Base-by-base conservation (phyloP, 1,284 basidiomycete genomes). In the Cryptococcus depauperatus region DNA sequence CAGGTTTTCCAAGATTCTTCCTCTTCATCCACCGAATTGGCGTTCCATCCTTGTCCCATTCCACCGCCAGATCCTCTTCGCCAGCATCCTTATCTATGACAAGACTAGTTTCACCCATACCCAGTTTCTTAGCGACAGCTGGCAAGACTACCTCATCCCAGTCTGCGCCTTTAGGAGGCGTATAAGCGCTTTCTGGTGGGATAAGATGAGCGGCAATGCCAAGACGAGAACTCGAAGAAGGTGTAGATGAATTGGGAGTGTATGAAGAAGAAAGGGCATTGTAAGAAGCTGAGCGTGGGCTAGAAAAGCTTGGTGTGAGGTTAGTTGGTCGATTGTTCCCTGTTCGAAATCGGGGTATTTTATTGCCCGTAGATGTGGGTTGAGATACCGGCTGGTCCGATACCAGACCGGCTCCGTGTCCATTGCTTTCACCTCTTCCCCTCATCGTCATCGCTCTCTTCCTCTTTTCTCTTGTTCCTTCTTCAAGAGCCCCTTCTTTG, bases 121-220 rank as follows among this genome's bases (percentile, higher is more conserved):
- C 85, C 59, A 82, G 82, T 73, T 88, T 87, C 50, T 84, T 77
- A 14, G 87, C 86, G 4, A 91, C 83, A 3, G 83, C 84, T 9
- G 81, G 81, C 9, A 83, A 66, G 2, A 83, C 77, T 21, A 83
- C 66, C 26, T 71, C 69, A 47, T 73, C 71, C 70, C 70, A 72
- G 41, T 70, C 60, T 6, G 60, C 56, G 13, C 66, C 68, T 40
- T 68, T 67, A 26, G 69, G 65, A 5, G 69, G 69, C 2, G 65
- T 66, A 41, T 64, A 67, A 6, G 33, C 57, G 21, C 46, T 55
- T 40, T 66, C 63, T 5, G 62, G 64, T 3, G 67, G 67, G 3
- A 68, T 59, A 19, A 63, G 57, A 47, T 69, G 65, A 0, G 67
- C 67, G 2, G 64, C 66, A 3, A 66, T 51, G 13, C 62, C 66